Percentiles rank a stretch among this genome's conserved stretches.
These are phyloP conservation scores for Jaminaea rosea DNA, from an alignment of 1,284 basidiomycete species.

Conservation along the genomic window DNA sequence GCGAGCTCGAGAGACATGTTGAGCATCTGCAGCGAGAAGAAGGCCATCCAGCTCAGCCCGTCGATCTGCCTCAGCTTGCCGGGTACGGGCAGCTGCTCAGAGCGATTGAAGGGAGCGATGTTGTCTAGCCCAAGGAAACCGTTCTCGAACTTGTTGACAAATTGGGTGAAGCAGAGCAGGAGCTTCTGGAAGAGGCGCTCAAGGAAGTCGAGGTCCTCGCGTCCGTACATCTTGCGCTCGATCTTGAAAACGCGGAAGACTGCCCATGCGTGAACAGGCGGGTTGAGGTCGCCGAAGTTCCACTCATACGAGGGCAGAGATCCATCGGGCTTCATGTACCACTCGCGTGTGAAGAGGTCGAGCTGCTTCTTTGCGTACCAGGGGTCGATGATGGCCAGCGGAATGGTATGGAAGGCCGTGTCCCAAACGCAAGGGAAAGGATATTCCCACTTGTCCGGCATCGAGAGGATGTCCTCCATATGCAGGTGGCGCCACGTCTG, in stretches of 20 bases:
- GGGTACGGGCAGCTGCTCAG: slow-evolving; percentile 87
- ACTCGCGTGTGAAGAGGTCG: slow-evolving; percentile 88
- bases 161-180: slow-evolving; percentile 94
- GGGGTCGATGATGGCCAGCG: slow-evolving; percentile 87
- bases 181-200: slow-evolving; percentile 98
- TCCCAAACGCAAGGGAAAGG: slow-evolving; percentile 58
- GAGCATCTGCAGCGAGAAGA: slow-evolving; percentile 93
- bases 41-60: slow-evolving; percentile 98
- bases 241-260: slow-evolving; percentile 57
- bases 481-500: slow-evolving; percentile 71
- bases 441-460: slow-evolving; percentile 98
- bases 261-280: slow-evolving; percentile 88
- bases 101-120: slow-evolving; percentile 95
- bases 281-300: slow-evolving; percentile 96
- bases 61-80: slow-evolving; percentile 77
- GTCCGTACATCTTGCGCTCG: slow-evolving; percentile 84
- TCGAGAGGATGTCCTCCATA: slow-evolving; percentile 87
- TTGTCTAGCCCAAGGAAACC: slow-evolving; percentile 97
- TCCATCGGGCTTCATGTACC: slow-evolving; percentile 96
- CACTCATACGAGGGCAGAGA: slow-evolving; percentile 97
- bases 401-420: slow-evolving; percentile 96
- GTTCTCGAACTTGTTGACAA: slow-evolving; percentile 98
- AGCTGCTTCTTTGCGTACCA: slow-evolving; percentile 94
- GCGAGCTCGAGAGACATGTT: slow-evolving; percentile 94
- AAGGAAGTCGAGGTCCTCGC: slow-evolving; percentile 81